Base-by-base conservation (phyloP, 2,329 filamentous ascomycete genomes). In the Microdochium paspali region DNA sequence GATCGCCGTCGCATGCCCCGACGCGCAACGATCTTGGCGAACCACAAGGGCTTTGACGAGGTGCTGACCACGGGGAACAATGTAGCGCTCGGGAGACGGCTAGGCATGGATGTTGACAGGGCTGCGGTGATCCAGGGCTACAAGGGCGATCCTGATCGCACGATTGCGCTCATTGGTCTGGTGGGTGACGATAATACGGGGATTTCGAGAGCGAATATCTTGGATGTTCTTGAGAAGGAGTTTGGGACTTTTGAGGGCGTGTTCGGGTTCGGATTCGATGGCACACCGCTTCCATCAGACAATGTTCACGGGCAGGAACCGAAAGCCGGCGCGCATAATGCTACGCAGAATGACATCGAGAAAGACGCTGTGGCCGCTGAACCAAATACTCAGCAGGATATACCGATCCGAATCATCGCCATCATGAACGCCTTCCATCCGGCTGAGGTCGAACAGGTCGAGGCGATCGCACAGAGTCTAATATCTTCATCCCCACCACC, bases 381-480 rank as follows among this genome's bases (percentile, higher is more conserved):
- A 13, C 7, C 13, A 28, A 28, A 30, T 13, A 18, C 26, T 13
- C 7, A 28, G 26, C 7, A 7, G 13, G 13, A 30, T 13, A 18
- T 23, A 28, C 21, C n/a, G 3, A 45, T 53, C 30, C 45, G 28
- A 1, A 46, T 26, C 3, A 24, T 54, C 10, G 52, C 52, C 1
- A 52, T 54, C 43, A 52, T 55, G 53, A 55, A 55, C 43, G 51
- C 52, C 2, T 55, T 55, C 24, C 46, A 50, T n/a, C 47, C 52
- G 1, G 52, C 52, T 24, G 53, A 55, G 25, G 52, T 55, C 3
- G 45, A 47, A 7, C 40, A 45, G 20, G 53, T 52, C 4, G 44
- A 47, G 3, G 25, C 15, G 10, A 13, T 39, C n/a, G 46, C 47
- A 10, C 9, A 12, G 7, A 21, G 23, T 20, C 18, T 40, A 6